Conservation (phyloP, 371 early-diverging fungal species). For the Mucor indicus region DNA sequence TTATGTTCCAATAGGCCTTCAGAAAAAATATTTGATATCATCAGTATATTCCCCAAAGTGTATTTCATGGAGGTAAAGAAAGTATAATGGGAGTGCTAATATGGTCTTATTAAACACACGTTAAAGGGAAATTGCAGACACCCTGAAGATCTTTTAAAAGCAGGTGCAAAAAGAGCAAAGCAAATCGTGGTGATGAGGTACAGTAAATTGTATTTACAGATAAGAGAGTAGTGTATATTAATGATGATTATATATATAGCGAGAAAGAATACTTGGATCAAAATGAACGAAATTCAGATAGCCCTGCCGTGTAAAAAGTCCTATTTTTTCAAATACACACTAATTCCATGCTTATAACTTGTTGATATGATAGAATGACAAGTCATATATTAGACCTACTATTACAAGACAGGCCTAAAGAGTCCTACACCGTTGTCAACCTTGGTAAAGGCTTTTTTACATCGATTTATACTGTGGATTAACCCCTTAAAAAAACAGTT, state of each 20-base stretch:
- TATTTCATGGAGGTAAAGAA: constrained; percentile 50
- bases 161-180: constrained; percentile 51
- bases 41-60: constrained; percentile 51
- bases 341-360: not conserved
- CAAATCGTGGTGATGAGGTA: constrained; percentile 60
- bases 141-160: constrained; percentile 57
- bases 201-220: not conserved
- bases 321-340: not conserved
- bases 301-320: constrained; percentile 39
- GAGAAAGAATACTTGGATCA: constrained; percentile 40
- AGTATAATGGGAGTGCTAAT: too few species aligned
- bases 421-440: constrained; percentile 25
- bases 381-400: constrained; percentile 32
- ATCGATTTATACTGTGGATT: not conserved
- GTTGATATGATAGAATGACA: constrained; percentile 19
- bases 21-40: constrained; percentile 36
- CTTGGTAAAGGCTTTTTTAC: constrained; percentile 10
- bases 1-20: constrained; percentile 44
- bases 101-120: too few species aligned
- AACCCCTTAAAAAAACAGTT: too few species aligned
- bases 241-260: constrained; percentile 11
- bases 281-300: constrained; percentile 38
- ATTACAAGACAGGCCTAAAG: constrained; percentile 20
- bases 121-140: constrained; percentile 52
- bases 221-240: too few species aligned